These are phyloP conservation scores for Zygoascus hellenicus DNA, from an alignment of 1,139 yeast species.

Conservation along the genomic window DNA sequence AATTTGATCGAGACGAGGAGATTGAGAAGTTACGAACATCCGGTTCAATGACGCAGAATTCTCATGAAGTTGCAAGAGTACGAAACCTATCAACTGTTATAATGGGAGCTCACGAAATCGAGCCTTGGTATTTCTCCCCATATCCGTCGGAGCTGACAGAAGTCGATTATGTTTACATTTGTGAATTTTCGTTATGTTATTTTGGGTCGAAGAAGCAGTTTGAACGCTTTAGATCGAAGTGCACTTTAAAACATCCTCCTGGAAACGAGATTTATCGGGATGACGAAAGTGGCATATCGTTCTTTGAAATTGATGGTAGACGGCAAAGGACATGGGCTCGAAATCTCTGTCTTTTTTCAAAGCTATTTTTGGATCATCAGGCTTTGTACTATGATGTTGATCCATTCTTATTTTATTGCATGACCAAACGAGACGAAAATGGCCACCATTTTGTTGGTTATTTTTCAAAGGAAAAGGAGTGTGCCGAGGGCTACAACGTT, in stretches of 20 bases:
- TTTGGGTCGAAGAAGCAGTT: constrained; percentile 88
- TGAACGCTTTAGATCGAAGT: constrained; percentile 81
- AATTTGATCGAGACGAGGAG: constrained; percentile 80
- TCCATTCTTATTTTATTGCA: constrained; percentile 90
- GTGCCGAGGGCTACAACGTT: constrained; percentile 92
- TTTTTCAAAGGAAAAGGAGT: constrained; percentile 93
- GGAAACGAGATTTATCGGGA: constrained; percentile 97
- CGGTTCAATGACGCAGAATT: constrained; percentile 94
- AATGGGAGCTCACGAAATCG: constrained; percentile 86
- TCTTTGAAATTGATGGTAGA: constrained; percentile 95
- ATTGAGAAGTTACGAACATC: constrained; percentile 85
- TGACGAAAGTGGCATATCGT: constrained; percentile 53
- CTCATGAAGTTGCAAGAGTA: constrained; percentile 82
- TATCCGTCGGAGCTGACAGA: constrained; percentile 93
- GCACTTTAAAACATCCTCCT: constrained; percentile 86
- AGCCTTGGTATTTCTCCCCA: constrained; percentile 98
- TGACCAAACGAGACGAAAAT: constrained; percentile 81
- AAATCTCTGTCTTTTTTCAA: constrained; percentile 80
- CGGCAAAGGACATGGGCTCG: constrained; percentile 97
- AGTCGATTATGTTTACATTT: constrained; percentile 80
- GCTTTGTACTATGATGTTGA: constrained; percentile 95
- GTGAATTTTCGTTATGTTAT: constrained; percentile 85
- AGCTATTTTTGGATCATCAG: constrained; percentile 88
- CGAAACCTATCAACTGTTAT: constrained; percentile 72
- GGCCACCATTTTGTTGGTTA: constrained; percentile 97